Conservation (phyloP, 768 basidiomycete species). For the Agrocybe pediades region DNA sequence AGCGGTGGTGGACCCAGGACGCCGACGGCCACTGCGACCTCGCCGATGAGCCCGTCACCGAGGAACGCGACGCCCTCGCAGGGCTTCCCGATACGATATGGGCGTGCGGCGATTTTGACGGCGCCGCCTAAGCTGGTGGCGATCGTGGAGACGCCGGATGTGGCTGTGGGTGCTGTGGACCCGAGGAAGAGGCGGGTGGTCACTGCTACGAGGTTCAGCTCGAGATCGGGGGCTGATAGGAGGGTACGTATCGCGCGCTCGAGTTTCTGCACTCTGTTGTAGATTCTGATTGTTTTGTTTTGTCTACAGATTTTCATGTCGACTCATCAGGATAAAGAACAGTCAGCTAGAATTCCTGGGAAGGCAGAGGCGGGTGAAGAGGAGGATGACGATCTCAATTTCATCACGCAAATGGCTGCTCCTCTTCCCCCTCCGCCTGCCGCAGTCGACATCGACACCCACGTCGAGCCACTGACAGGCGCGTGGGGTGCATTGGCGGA, state of each 20-base stretch:
- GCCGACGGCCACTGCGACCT: constrained; percentile 47
- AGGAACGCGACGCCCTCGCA: constrained; percentile 42
- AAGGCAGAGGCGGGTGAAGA: constrained; percentile 26
- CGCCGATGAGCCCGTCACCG: constrained; percentile 49
- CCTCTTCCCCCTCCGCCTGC: constrained; percentile 18
- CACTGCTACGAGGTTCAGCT: constrained; percentile 87
- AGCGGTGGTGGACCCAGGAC: constrained; percentile 37
- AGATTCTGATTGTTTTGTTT: background rate
- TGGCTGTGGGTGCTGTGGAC: constrained; percentile 89
- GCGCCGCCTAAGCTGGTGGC: constrained; percentile 85
- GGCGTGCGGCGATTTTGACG: constrained; percentile 75
- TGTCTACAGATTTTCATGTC: constrained; percentile 73
- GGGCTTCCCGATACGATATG: constrained; percentile 52
- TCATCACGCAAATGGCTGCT: constrained; percentile 21
- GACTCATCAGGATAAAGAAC: constrained; percentile 68
- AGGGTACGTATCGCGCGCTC: constrained; percentile 50
- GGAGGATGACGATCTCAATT: constrained; percentile 30
- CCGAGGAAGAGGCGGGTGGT: constrained; percentile 81
- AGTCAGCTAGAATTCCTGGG: constrained; percentile 13
- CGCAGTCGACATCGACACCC: constrained; percentile 61
- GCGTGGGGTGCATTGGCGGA: constrained; percentile 73
- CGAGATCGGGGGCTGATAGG: constrained; percentile 78
- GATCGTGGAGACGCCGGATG: constrained; percentile 84
- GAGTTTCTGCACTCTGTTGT: constrained; percentile 1
- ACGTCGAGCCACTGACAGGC: constrained; percentile 68